These are phyloP conservation scores for Starmera dryadoides DNA, from an alignment of 805 yeast species.

Conservation along the genomic window DNA sequence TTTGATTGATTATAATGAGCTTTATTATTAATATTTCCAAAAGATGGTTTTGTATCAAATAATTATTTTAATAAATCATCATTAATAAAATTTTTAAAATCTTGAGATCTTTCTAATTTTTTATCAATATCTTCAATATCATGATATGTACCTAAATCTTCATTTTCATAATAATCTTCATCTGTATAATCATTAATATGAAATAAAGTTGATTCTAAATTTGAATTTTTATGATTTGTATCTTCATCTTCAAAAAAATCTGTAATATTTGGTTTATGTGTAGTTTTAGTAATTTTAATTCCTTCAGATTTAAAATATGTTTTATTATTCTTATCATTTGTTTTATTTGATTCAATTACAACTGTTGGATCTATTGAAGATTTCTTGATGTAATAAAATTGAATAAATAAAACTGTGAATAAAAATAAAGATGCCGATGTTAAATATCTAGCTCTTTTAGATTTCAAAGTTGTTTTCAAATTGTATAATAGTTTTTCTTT, in stretches of 20 bases:
- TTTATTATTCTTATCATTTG: background rate
- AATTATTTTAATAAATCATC: slow-evolving; percentile 9
- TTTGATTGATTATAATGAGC: slow-evolving; percentile 16
- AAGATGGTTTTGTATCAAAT: slow-evolving; percentile 10
- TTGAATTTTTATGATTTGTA: background rate
- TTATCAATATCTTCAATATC: slow-evolving; percentile 7
- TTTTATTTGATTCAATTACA: background rate
- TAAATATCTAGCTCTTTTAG: too few species aligned
- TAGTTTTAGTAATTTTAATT: too few species aligned
- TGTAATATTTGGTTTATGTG: background rate
- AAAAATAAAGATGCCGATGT: too few species aligned
- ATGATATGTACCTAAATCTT: slow-evolving; percentile 8
- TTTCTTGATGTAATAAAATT: too few species aligned
- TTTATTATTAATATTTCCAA: slow-evolving; percentile 13
- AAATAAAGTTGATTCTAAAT: background rate
- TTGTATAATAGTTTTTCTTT: too few species aligned
- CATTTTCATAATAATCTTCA: slow-evolving; percentile 12
- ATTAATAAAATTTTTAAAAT: slow-evolving; percentile 13
- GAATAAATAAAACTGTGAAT: too few species aligned
- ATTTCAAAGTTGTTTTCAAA: too few species aligned
- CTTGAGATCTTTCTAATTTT: slow-evolving; percentile 4
- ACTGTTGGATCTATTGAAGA: too few species aligned
- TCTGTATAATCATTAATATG: slow-evolving; percentile 3
- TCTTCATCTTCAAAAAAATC: background rate
- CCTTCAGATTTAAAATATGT: background rate